Percentiles rank a stretch among this genome's conserved stretches.
phyloP scores from a whole-genome alignment of 2,329 filamentous ascomycete species.

The Paecilomyces variotii region DNA sequence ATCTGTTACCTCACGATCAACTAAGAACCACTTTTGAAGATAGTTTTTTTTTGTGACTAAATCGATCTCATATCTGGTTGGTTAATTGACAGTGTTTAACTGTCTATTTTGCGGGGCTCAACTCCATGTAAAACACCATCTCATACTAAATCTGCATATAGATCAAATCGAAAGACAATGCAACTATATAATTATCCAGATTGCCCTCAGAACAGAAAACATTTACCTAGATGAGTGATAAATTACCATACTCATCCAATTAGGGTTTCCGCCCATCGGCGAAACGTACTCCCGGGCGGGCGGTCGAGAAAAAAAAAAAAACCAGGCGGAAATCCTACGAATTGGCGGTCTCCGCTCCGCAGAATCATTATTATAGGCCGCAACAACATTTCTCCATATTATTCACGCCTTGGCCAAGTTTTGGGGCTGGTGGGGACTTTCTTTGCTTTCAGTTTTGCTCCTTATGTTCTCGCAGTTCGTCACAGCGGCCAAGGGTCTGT shows the following conservation, averaged over 20 bases:
- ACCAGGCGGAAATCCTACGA: constrained; percentile 4
- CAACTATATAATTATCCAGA: background rate
- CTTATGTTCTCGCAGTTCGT: constrained; percentile 37
- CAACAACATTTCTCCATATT: constrained; percentile 12
- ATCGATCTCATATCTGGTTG: too few species aligned
- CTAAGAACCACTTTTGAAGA: background rate
- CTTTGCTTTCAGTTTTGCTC: constrained; percentile 4
- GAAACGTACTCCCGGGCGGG: constrained; percentile 12
- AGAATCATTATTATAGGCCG: constrained; percentile 5
- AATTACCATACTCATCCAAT: background rate
- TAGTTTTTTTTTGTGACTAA: too few species aligned
- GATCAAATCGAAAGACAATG: background rate
- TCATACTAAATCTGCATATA: background rate
- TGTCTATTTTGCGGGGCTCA: background rate
- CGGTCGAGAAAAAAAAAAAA: background rate
- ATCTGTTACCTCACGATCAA: background rate
- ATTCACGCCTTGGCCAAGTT: constrained; percentile 1
- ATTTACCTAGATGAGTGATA: background rate
- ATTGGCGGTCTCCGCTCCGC: background rate
- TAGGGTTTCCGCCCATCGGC: constrained; percentile 10
- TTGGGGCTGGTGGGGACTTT: background rate
- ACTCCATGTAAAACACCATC: background rate
- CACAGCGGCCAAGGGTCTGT: constrained; percentile 35
- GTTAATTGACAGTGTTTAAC: too few species aligned
- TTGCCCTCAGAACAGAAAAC: background rate